Evolutionary conservation across 108 stramenopile species (phyloP).

Genomic region (Skeletonema grethae): DNA sequence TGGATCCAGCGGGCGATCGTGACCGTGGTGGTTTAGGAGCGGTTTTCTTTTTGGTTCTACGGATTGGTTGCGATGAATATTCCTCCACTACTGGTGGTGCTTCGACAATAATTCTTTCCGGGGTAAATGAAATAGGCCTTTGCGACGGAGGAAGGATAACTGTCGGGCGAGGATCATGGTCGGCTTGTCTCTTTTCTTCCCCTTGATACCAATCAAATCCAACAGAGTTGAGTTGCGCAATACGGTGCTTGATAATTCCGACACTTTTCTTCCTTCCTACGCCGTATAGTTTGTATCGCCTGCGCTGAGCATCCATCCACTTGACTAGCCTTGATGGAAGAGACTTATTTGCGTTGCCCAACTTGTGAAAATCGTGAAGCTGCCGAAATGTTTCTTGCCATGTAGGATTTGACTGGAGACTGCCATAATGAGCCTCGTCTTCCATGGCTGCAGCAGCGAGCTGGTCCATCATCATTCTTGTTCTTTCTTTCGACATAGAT

Average conservation of each 20-base stretch:
- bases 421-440: no score
- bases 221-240: neutral
- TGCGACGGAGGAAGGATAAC: neutral
- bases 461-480: no score
- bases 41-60: neutral
- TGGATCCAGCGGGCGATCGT: neutral
- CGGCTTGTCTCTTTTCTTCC: neutral
- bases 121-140: neutral
- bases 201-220: slow-evolving; percentile 1
- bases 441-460: no score
- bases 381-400: slow-evolving; percentile 6
- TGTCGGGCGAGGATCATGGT: neutral
- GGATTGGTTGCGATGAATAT: neutral
- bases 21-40: no score
- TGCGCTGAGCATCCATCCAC: slow-evolving; percentile 9
- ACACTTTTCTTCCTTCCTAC: neutral
- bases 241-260: neutral
- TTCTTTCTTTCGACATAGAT: no score
- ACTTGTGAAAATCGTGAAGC: slow-evolving; percentile 6
- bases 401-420: neutral
- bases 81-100: neutral
- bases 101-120: neutral
- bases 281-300: slow-evolving; percentile 2
- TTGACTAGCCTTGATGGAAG: neutral
- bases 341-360: neutral